These are phyloP conservation scores for Macroventuria anomochaeta DNA, from an alignment of 2,329 filamentous ascomycete species.

Conservation along the genomic window DNA sequence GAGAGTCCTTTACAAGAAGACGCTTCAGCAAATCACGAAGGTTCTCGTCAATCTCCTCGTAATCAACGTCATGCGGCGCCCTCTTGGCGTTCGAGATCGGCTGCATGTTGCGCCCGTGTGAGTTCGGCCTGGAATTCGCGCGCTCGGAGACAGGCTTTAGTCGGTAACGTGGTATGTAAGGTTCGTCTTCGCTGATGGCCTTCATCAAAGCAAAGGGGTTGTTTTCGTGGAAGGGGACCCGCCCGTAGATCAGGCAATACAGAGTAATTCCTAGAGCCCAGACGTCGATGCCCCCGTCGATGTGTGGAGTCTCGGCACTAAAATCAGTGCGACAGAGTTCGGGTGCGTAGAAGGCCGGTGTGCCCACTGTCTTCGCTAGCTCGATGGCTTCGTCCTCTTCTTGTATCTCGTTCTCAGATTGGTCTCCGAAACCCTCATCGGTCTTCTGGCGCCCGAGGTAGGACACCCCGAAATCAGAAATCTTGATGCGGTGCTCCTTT, in stretches of 20 bases:
- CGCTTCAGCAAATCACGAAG: slow-evolving; percentile 78
- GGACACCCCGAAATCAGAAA: slow-evolving; percentile 97
- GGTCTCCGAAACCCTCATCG: slow-evolving; percentile 74
- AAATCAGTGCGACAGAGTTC: slow-evolving; percentile 91
- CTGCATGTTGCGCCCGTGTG: slow-evolving; percentile 54
- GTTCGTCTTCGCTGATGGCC: slow-evolving; percentile 89
- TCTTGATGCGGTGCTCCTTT: slow-evolving; percentile 85
- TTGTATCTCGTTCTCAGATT: slow-evolving; percentile 81
- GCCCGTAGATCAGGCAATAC: slow-evolving; percentile 92
- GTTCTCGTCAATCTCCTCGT: slow-evolving; percentile 83
- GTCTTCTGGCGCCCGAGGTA: slow-evolving; percentile 90
- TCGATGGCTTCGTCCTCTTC: slow-evolving; percentile 94
- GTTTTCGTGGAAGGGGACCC: slow-evolving; percentile 89
- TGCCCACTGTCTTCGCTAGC: slow-evolving; percentile 97
- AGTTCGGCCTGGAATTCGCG: slow-evolving; percentile 54
- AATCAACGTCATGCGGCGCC: slow-evolving; percentile 77
- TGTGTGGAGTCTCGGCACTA: slow-evolving; percentile 69
- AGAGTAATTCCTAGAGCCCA: slow-evolving; percentile 97
- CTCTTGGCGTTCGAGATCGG: slow-evolving; percentile 71
- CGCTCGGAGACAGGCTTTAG: slow-evolving; percentile 71
- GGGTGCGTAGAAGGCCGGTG: slow-evolving; percentile 95
- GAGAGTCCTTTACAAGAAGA: slow-evolving; percentile 87
- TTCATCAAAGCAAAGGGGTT: slow-evolving; percentile 92
- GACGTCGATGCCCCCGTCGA: slow-evolving; percentile 93
- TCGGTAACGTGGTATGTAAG: slow-evolving; percentile 82